Evolutionary conservation across 208 protist genomes (phyloP).

Genomic region (Leishmania martiniquensis): DNA sequence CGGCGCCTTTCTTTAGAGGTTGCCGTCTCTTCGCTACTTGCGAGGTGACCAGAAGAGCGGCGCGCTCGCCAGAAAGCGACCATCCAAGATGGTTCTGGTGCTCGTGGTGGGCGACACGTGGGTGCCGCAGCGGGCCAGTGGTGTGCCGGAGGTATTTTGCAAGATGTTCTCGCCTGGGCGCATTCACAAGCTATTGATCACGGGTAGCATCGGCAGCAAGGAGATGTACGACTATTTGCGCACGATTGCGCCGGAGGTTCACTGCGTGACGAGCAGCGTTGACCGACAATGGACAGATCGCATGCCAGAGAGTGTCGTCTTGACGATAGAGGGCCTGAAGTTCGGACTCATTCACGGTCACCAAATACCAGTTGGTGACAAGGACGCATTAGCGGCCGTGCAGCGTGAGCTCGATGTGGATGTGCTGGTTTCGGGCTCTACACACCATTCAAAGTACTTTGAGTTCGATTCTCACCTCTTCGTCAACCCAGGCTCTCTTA

Average conservation of each 20-base stretch:
- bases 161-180: slow-evolving; percentile 95
- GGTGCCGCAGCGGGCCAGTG: slow-evolving; percentile 96
- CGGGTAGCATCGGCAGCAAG: slow-evolving; percentile 97
- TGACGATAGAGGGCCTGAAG: slow-evolving; percentile 96
- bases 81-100: slow-evolving; percentile 89
- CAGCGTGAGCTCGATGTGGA: slow-evolving; percentile 98
- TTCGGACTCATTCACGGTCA: slow-evolving; percentile 98
- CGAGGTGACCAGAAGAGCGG: too few relatives aligned
- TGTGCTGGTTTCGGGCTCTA: slow-evolving; percentile 96
- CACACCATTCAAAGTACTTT: slow-evolving; percentile 91
- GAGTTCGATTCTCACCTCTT: slow-evolving; percentile 97
- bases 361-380: slow-evolving; percentile 96
- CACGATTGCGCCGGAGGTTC: slow-evolving; percentile 94
- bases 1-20: neutral
- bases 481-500: slow-evolving; percentile 99
- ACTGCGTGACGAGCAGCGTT: slow-evolving; percentile 97
- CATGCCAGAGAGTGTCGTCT: slow-evolving; percentile 91
- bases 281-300: slow-evolving; percentile 73
- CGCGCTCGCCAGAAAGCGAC: neutral
- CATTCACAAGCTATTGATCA: slow-evolving; percentile 98
- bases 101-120: slow-evolving; percentile 99
- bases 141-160: slow-evolving; percentile 96
- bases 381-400: slow-evolving; percentile 92
- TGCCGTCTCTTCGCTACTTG: neutral
- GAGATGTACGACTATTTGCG: slow-evolving; percentile 97